These are phyloP conservation scores for Lachnellula subtilissima DNA, from an alignment of 2,329 filamentous ascomycete genomes.

Conservation along the genomic window DNA sequence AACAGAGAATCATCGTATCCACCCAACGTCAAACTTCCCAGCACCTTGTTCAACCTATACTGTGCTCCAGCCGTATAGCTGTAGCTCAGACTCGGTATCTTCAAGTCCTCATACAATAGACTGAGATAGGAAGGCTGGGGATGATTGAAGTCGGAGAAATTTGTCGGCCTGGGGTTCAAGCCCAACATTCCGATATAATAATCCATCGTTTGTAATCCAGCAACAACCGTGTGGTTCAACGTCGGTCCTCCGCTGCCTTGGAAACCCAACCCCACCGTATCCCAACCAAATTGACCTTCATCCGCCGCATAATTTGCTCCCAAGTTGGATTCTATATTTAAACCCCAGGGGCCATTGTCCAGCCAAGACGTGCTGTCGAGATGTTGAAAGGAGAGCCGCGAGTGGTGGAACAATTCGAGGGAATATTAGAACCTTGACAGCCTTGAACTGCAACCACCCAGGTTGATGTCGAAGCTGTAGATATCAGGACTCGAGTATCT, in stretches of 20 bases:
- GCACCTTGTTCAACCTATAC: constrained; percentile 34
- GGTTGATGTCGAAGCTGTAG: constrained; percentile 35
- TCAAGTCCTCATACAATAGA: constrained; percentile 32
- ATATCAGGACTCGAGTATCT: constrained; percentile 35
- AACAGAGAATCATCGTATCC: constrained; percentile 39
- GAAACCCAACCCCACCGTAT: constrained; percentile 11
- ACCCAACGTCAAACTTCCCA: constrained; percentile 36
- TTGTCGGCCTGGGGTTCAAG: constrained; percentile 35
- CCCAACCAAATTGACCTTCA: constrained; percentile 4
- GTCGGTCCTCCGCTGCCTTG: constrained; percentile 19
- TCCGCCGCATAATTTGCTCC: constrained; percentile 29
- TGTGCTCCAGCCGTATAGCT: constrained; percentile 39
- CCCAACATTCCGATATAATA: constrained; percentile 34
- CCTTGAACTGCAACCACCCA: constrained; percentile 30
- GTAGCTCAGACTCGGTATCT: constrained; percentile 37
- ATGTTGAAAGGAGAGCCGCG: constrained; percentile 56
- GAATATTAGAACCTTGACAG: constrained; percentile 30
- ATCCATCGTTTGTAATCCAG: constrained; percentile 10
- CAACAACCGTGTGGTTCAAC: constrained; percentile 5
- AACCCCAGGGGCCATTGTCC: constrained; percentile 30
- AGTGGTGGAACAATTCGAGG: constrained; percentile 35
- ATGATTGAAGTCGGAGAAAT: constrained; percentile 34
- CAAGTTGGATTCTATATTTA: constrained; percentile 27
- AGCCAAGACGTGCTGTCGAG: constrained; percentile 51
- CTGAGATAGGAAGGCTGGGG: constrained; percentile 34